A percentile compares a stretch with the other conserved stretches of the same genome.
These are phyloP conservation scores for Aspergillus brasiliensis DNA, from an alignment of 2,329 filamentous ascomycete species.

Conservation along the genomic window DNA sequence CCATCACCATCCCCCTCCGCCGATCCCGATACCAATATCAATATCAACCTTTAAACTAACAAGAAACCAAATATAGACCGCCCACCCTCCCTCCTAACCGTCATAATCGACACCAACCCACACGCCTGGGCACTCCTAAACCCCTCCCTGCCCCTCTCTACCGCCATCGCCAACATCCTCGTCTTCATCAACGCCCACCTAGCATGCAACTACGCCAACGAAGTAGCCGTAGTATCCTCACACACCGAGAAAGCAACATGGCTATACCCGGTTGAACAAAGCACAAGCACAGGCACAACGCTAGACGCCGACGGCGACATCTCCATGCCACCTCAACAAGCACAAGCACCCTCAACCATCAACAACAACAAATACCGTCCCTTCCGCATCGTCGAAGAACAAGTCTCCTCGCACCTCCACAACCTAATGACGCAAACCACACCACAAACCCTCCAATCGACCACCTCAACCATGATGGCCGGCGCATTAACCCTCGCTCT, in stretches of 20 bases:
- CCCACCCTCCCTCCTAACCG: conserved; percentile 79
- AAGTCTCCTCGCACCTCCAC: conserved; percentile 73
- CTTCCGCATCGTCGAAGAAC: conserved; percentile 82
- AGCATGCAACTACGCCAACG: conserved; percentile 89
- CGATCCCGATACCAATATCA: neutral
- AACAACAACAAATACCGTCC: conserved; percentile 84
- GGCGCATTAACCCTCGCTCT: conserved; percentile 89
- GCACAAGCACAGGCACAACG: conserved; percentile 15
- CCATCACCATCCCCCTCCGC: neutral
- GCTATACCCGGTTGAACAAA: conserved; percentile 70
- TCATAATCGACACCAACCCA: conserved; percentile 95
- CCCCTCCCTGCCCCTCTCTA: conserved; percentile 71
- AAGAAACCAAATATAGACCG: conserved; percentile 44
- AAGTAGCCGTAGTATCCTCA: conserved; percentile 86
- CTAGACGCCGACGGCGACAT: conserved; percentile 53
- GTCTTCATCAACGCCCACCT: conserved; percentile 97
- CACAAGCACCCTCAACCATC: conserved; percentile 18
- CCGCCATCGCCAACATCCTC: conserved; percentile 83
- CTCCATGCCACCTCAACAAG: conserved; percentile 56
- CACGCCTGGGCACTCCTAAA: conserved; percentile 85
- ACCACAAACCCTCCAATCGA: conserved; percentile 57
- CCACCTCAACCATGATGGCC: conserved; percentile 82
- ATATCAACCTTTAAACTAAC: neutral
- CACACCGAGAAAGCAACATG: conserved; percentile 85
- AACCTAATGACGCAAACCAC: conserved; percentile 72